Evolutionary conservation across 352 stramenopile genomes (phyloP).

Genomic region (Globisporangium cederbergense): DNA sequence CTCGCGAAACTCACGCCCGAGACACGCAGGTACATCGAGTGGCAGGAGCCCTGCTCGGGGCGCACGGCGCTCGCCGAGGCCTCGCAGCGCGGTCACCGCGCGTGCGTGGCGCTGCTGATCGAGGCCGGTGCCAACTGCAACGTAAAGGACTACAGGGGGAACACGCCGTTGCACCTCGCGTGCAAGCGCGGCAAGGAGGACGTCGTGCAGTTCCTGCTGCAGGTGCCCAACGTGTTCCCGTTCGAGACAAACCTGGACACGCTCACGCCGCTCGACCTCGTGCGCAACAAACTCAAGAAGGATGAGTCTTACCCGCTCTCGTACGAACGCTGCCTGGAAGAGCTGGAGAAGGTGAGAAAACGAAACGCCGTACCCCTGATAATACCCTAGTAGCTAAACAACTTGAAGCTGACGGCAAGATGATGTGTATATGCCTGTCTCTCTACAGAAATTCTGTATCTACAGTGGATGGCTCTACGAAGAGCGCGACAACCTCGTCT

Average conservation of each 20-base stretch:
- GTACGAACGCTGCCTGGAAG: conserved; percentile 51
- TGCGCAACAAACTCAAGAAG: conserved; percentile 28
- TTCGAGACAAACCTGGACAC: conserved; percentile 44
- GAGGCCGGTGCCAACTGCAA: conserved; percentile 48
- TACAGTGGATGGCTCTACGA: conserved; percentile 64
- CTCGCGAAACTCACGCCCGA: conserved; percentile 33
- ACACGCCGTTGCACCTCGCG: conserved; percentile 54
- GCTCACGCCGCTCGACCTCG: conserved; percentile 47
- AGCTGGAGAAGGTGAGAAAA: conserved; percentile 42
- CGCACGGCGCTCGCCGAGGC: conserved; percentile 47
- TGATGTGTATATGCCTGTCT: conserved; percentile 12
- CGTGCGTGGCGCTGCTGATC: conserved; percentile 44
- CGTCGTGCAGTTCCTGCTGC: conserved; percentile 43
- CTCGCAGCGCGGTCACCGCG: conserved; percentile 31
- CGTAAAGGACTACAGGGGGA: conserved; percentile 41
- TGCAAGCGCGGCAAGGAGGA: conserved; percentile 39
- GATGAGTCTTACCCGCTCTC: conserved; percentile 21
- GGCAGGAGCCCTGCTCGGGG: conserved; percentile 44
- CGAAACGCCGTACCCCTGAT: too few species aligned
- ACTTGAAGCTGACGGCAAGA: not conserved
- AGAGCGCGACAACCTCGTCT: conserved; percentile 63
- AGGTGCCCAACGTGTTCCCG: conserved; percentile 30
- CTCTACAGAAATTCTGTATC: conserved; percentile 42
- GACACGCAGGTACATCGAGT: conserved; percentile 48
- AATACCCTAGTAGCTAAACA: not conserved